phyloP scores from a whole-genome alignment of 2,329 filamentous ascomycete species.

The Talaromyces rugulosus region DNA sequence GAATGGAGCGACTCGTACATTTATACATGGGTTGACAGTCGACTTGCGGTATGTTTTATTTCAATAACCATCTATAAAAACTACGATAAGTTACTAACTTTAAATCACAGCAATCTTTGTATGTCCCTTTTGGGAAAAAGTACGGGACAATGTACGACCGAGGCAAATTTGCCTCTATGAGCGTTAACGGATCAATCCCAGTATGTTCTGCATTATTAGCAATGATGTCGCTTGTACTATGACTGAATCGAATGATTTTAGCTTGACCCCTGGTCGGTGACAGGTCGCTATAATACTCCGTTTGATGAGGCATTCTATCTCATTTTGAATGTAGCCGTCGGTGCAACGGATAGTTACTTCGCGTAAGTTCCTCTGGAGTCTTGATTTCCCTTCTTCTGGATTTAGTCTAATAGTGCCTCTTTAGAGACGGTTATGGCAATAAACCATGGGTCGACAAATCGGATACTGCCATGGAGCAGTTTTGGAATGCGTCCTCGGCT shows the following conservation, averaged over 20 bases:
- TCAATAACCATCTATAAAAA: neutral
- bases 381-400: neutral
- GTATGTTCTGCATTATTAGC: neutral
- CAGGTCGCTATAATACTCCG: constrained; percentile 9
- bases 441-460: constrained; percentile 11
- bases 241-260: neutral
- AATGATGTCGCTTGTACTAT: neutral
- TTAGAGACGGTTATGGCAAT: constrained; percentile 7
- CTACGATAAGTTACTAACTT: neutral
- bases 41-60: constrained; percentile 6
- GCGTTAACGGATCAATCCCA: constrained; percentile 11
- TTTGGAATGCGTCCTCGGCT: constrained; percentile 10
- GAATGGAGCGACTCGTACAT: constrained; percentile 12
- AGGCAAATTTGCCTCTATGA: constrained; percentile 8
- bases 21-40: constrained; percentile 12
- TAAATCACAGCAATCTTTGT: constrained; percentile 9
- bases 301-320: constrained; percentile 12
- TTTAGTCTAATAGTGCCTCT: neutral
- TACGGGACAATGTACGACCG: constrained; percentile 12
- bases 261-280: constrained; percentile 10
- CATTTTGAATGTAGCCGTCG: constrained; percentile 9
- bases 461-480: constrained; percentile 4
- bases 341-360: constrained; percentile 6
- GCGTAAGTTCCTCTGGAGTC: neutral
- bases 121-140: constrained; percentile 11